Base-by-base conservation (phyloP, 805 yeast species). In the Ogataea polymorpha region DNA sequence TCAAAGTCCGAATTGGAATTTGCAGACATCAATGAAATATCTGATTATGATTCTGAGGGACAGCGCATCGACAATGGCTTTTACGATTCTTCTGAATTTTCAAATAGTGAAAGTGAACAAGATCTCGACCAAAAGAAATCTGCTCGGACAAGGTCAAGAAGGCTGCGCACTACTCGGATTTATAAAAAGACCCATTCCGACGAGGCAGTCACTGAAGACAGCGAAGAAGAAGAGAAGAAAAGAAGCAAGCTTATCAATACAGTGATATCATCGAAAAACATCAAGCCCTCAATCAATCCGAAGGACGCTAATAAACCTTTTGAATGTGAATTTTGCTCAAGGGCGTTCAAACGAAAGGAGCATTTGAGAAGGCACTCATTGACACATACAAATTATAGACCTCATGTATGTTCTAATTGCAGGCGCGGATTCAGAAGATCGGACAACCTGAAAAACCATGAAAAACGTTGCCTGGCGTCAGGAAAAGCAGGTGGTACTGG, bases 391-490 rank as follows among this genome's bases (percentile, higher is more conserved):
- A 54, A 56, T 29, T 51, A 53, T 31, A 42, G 61, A 32, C 60
- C 58, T 13, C 58, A 51, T 35, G 46, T 45, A 15, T 58, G 62
- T 43, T 38, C 48, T 6, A 47, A 44, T 21, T 58, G 62, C 46
- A 55, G 56, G 2, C 43, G 54, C 13, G 56, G 57, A 11, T 58
- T 58, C 38, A 51, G 58, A 35, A 44, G 61, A 34, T 55, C 62
- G 1, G 62, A 56, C 34, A 56, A 58, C 34, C 36, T 58, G 41
- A 56, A 49, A 32, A 54, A 52, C 21, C 62, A 58, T 34, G 50
- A 54, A 34, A 45, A 51, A 14, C 48, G 58, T 27, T 55, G 60
- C 32, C 48, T 50, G 15, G 44, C 44, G 16, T 49, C 55, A 12
- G 41, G 45, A 7, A 50, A 50, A 29, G 41, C 40, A 6, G 48